Evolutionary conservation across 257 asterid species (phyloP).

Genomic region (Hygrophila difformis): DNA sequence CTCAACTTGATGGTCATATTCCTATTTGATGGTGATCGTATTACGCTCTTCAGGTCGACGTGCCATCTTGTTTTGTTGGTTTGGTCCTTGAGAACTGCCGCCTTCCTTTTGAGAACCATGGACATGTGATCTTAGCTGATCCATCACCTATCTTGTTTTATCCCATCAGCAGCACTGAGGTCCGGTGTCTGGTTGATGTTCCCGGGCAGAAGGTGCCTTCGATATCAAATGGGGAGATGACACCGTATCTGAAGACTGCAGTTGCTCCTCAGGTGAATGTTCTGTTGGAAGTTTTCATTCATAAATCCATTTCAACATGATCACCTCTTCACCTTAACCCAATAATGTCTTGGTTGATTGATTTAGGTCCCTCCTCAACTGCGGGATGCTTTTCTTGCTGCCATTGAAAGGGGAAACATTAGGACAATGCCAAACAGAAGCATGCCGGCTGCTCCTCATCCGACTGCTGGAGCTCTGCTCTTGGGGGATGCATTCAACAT

Average conservation of each 20-base stretch:
- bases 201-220: conserved; percentile 49
- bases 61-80: conserved; percentile 41
- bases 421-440: conserved; percentile 53
- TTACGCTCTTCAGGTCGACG: conserved; percentile 17
- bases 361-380: conserved; percentile 33
- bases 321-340: too few relatives aligned
- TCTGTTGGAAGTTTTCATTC: too few relatives aligned
- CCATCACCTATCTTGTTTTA: conserved; percentile 44
- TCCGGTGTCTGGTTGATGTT: conserved; percentile 41
- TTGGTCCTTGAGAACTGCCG: conserved; percentile 35
- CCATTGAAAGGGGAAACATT: conserved; percentile 35
- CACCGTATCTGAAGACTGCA: conserved; percentile 28
- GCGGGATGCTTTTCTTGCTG: conserved; percentile 27
- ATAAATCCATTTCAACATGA: background rate
- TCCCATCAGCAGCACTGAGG: conserved; percentile 38
- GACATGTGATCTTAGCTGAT: conserved; percentile 40
- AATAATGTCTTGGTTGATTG: too few relatives aligned
- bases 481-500: conserved; percentile 55
- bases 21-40: background rate
- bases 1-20: too few relatives aligned
- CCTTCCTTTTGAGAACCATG: conserved; percentile 30
- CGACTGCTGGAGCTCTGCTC: conserved; percentile 44
- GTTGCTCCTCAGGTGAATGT: conserved; percentile 55
- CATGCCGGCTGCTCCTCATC: conserved; percentile 52
- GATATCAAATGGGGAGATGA: conserved; percentile 35